Base-by-base conservation (phyloP, 2,329 filamentous ascomycete species). In the Neocatenulostroma microsporum region DNA sequence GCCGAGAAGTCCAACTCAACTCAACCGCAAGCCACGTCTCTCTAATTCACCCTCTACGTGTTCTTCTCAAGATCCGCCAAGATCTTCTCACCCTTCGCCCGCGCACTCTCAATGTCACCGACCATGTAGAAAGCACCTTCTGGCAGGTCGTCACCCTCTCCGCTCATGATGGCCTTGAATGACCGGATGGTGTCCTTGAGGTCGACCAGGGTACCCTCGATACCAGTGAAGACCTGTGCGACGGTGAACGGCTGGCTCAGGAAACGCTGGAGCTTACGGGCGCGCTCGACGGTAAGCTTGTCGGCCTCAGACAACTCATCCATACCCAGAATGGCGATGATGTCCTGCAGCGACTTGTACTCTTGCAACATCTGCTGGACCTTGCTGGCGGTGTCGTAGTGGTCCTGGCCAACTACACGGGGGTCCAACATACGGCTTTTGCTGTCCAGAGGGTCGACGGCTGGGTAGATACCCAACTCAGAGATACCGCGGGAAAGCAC, bases 271-370 rank as follows among this genome's bases (percentile, higher is more conserved):
- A 98, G 82, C 80, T 96, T 96, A 77, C 91, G 89, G 70, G 91
- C 91, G 81, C 91, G 91, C 83, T 98, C 91, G 78, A 98, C 91
- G 58, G 91, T 96, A 62, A 98, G 81, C 83, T 98, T 95, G 72
- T 98, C 91, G 60, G 84, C 84, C 78, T 96, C 91, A 51, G 91
- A 96, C 72, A 98, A 74, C 69, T 98, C 91, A 71, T 98, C 91
- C 91, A 98, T 96, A 82, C 89, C 89, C 67, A 96, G 73, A 87
- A 98, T 98, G 71, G 91, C 91, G 77, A 61, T 62, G 81, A 98
- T 98, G 76, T 98, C 91, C 76, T 98, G 91, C 55, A 98, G 86
- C 51, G 89, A 96, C 84, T 96, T 96, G 84, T 98, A 98, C 78
- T 96, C 91, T 75, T 98, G 91, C 66, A 98, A 82, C 72, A 95